Percentiles rank a stretch among this genome's conserved stretches.
These are phyloP conservation scores for Ceratobasidium papillatum DNA, from an alignment of 1,284 basidiomycete genomes.

Conservation along the genomic window DNA sequence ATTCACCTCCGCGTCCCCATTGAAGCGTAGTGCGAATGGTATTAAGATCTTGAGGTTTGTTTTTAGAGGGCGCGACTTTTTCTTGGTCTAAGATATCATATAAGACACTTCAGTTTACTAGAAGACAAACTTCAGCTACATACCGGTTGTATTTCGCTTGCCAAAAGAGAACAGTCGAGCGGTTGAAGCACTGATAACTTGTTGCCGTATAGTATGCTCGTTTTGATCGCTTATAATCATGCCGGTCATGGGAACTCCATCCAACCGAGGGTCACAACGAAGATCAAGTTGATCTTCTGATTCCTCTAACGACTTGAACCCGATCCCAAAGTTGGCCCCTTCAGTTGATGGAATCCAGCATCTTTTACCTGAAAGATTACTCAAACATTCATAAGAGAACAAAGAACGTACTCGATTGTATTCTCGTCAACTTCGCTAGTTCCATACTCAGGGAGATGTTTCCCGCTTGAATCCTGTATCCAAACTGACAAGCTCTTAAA, in stretches of 20 bases:
- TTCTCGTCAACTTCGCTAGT: background rate
- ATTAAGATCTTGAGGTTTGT: background rate
- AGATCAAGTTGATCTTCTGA: background rate
- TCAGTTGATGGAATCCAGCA: constrained; percentile 11
- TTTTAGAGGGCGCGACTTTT: background rate
- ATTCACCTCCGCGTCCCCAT: background rate
- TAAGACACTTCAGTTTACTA: background rate
- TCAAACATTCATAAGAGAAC: background rate
- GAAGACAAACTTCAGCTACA: too few species aligned
- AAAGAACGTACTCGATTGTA: background rate
- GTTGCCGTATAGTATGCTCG: background rate
- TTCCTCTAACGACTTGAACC: background rate
- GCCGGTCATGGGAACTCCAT: background rate
- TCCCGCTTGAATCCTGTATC: background rate
- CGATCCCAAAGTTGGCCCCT: background rate
- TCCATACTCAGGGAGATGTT: background rate
- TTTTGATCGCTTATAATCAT: background rate
- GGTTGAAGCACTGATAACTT: background rate
- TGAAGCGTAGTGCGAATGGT: background rate
- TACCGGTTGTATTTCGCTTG: background rate
- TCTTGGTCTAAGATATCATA: background rate
- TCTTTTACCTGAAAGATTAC: background rate
- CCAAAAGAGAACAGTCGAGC: background rate
- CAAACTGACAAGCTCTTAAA: background rate
- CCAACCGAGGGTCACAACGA: background rate